Conservation (phyloP, 768 basidiomycete genomes). For the Leccinellum albellum region DNA sequence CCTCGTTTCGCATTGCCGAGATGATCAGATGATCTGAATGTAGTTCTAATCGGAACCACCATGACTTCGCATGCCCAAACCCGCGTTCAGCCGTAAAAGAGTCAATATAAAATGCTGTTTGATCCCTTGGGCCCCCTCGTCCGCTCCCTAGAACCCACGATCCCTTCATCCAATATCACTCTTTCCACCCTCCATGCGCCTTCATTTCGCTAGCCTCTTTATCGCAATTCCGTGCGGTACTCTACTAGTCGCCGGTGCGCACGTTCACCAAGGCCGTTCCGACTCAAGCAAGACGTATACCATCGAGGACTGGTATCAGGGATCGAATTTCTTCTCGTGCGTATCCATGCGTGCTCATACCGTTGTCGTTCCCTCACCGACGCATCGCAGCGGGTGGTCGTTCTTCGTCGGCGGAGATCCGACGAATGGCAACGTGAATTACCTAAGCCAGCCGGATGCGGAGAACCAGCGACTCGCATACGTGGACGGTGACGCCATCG, state of each 20-base stretch:
- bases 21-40: not conserved
- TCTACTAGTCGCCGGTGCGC: slow-evolving; percentile 28
- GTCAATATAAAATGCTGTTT: slow-evolving; percentile 6
- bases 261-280: not conserved
- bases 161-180: not conserved
- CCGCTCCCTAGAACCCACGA: not conserved
- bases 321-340: slow-evolving; percentile 54
- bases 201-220: slow-evolving; percentile 23
- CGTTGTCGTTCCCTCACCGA: not conserved
- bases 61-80: not conserved
- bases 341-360: slow-evolving; percentile 10
- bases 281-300: slow-evolving; percentile 26
- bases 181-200: not conserved
- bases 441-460: slow-evolving; percentile 46
- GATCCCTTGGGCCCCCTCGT: not conserved
- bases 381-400: slow-evolving; percentile 49
- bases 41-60: not conserved
- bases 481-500: slow-evolving; percentile 52
- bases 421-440: slow-evolving; percentile 67
- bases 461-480: slow-evolving; percentile 50
- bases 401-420: slow-evolving; percentile 63
- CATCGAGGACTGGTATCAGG: slow-evolving; percentile 37
- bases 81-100: not conserved
- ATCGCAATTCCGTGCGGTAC: slow-evolving; percentile 27
- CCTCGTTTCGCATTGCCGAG: not conserved